Evolutionary conservation across 805 yeast species (phyloP).

Genomic region (Starmerella cellae): DNA sequence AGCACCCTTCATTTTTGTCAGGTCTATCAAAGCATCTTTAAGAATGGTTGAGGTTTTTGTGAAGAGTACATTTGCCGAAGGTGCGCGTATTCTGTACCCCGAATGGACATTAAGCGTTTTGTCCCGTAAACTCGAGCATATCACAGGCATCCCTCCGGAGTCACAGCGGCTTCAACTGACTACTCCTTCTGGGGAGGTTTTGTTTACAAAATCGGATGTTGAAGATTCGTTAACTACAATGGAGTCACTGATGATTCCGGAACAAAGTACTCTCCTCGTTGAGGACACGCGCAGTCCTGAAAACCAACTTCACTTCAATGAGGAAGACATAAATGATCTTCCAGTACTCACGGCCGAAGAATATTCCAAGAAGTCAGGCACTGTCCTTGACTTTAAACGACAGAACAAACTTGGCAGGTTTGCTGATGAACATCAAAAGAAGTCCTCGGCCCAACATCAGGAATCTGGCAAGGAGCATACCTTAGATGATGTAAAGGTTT

Average conservation of each 20-base stretch:
- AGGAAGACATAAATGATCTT: slow-evolving; percentile 30
- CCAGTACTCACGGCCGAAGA: slow-evolving; percentile 43
- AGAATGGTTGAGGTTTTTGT: slow-evolving; percentile 11
- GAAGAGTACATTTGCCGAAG: slow-evolving; percentile 52
- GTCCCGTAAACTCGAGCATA: slow-evolving; percentile 43
- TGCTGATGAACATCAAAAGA: slow-evolving; percentile 26
- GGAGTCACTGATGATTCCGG: slow-evolving; percentile 1
- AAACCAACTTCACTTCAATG: slow-evolving; percentile 25
- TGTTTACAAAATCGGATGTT: background rate
- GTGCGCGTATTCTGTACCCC: slow-evolving; percentile 53
- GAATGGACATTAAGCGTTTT: slow-evolving; percentile 47
- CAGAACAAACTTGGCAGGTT: slow-evolving; percentile 58
- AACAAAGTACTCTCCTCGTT: slow-evolving; percentile 41
- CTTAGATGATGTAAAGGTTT: slow-evolving; percentile 10
- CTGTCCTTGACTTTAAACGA: slow-evolving; percentile 69
- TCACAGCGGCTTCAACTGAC: slow-evolving; percentile 31
- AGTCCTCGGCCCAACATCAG: slow-evolving; percentile 20
- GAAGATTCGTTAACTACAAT: background rate
- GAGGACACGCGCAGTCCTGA: slow-evolving; percentile 27
- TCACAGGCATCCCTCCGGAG: slow-evolving; percentile 60
- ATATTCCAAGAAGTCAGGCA: slow-evolving; percentile 44
- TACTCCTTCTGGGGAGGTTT: background rate
- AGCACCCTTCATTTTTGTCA: no score
- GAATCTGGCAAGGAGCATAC: background rate
- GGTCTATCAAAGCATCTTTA: background rate